Conservation (phyloP, 345 rosid genomes). For the Gossypium anomalum region DNA sequence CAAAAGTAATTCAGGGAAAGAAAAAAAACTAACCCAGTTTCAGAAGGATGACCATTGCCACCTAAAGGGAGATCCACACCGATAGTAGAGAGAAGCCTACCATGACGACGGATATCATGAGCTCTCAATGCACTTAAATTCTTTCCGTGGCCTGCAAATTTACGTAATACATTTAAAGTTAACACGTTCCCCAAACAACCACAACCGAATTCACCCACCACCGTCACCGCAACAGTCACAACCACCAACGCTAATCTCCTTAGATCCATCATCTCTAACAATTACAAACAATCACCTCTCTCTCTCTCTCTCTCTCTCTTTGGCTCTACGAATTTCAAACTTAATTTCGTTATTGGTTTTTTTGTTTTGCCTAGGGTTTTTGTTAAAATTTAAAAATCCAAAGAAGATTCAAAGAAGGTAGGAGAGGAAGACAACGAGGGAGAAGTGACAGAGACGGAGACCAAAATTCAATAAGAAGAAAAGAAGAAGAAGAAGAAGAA, state of each 20-base stretch:
- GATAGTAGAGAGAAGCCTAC: slow-evolving; percentile 55
- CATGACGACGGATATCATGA: slow-evolving; percentile 71
- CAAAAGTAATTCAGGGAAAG: neutral
- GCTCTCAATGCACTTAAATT: slow-evolving; percentile 43
- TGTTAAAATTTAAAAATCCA: neutral
- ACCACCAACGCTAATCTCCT: slow-evolving; percentile 24
- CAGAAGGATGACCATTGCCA: slow-evolving; percentile 67
- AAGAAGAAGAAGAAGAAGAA: too few species aligned
- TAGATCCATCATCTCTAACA: slow-evolving; percentile 31
- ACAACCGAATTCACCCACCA: slow-evolving; percentile 23
- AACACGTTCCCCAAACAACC: slow-evolving; percentile 36
- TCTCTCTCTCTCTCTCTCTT: neutral
- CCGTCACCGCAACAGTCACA: slow-evolving; percentile 23
- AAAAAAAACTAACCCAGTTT: slow-evolving; percentile 55
- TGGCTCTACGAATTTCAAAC: neutral
- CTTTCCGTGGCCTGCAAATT: slow-evolving; percentile 46
- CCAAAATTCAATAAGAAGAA: slow-evolving; percentile 2
- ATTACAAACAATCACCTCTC: neutral
- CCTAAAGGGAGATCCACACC: slow-evolving; percentile 54
- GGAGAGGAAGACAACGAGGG: neutral
- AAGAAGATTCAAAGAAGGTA: neutral
- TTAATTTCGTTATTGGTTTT: neutral
- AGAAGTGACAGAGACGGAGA: neutral
- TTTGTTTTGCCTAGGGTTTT: neutral
- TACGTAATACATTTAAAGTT: slow-evolving; percentile 53